Evolutionary conservation across 164 flowering plant species (phyloP).

Genomic region (Paratinospora sagittata): DNA sequence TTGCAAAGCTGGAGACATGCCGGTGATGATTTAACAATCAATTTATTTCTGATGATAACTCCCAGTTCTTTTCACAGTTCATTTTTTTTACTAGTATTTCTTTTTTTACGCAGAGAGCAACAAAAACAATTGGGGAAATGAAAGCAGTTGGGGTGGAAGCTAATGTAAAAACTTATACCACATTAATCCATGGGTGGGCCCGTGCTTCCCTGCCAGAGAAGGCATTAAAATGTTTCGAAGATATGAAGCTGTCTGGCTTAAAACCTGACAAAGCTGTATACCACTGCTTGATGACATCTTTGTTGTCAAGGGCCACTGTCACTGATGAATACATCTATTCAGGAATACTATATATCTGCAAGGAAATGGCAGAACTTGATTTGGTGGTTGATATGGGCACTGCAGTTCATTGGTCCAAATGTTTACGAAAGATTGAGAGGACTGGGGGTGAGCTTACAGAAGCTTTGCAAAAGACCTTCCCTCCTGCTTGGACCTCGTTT

Average conservation of each 20-base stretch:
- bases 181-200: slow-evolving; percentile 95
- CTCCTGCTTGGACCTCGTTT: slow-evolving; percentile 83
- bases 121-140: slow-evolving; percentile 68
- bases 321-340: slow-evolving; percentile 61
- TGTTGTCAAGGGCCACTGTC: slow-evolving; percentile 72
- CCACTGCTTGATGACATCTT: slow-evolving; percentile 85
- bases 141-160: slow-evolving; percentile 65
- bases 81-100: slow-evolving; percentile 2
- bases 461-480: slow-evolving; percentile 90
- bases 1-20: slow-evolving; percentile 97
- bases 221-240: slow-evolving; percentile 72
- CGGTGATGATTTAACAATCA: slow-evolving; percentile 31
- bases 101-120: slow-evolving; percentile 58
- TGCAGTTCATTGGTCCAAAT: slow-evolving; percentile 90
- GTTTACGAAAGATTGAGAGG: slow-evolving; percentile 76
- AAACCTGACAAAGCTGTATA: slow-evolving; percentile 89
- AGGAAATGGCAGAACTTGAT: slow-evolving; percentile 67
- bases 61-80: background rate
- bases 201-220: slow-evolving; percentile 90
- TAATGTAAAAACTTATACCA: slow-evolving; percentile 84
- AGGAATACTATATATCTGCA: slow-evolving; percentile 49
- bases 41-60: slow-evolving; percentile 6
- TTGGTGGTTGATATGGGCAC: slow-evolving; percentile 88
- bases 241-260: slow-evolving; percentile 73
- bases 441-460: slow-evolving; percentile 83